Evolutionary conservation across 345 rosid genomes (phyloP).

Genomic region (Populus nigra): DNA sequence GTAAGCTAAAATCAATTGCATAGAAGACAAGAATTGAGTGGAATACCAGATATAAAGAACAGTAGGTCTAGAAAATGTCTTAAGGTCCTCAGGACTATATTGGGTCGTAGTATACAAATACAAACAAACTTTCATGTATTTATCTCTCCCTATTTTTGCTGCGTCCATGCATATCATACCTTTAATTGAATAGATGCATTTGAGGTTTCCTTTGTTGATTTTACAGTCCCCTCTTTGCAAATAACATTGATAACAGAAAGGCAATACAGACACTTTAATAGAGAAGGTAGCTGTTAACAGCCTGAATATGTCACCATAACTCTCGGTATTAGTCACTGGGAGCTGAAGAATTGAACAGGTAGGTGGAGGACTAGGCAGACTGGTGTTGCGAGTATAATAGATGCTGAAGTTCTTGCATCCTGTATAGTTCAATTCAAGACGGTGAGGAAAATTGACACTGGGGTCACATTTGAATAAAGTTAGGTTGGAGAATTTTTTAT

Average conservation of each 20-base stretch:
- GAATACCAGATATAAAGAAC: background rate
- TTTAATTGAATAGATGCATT: constrained; percentile 11
- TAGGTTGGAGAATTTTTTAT: background rate
- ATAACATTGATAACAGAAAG: background rate
- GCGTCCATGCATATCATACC: background rate
- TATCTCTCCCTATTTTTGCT: background rate
- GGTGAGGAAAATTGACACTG: background rate
- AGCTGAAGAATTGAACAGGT: constrained; percentile 27
- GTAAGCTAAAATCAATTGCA: too few species aligned
- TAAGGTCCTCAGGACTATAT: background rate
- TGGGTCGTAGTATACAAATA: background rate
- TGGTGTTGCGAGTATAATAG: background rate
- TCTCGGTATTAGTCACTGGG: background rate
- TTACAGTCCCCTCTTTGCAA: background rate
- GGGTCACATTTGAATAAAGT: constrained; percentile 30
- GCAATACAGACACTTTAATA: background rate
- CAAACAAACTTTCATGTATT: background rate
- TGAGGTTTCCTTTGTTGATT: background rate
- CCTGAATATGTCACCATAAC: constrained; percentile 1
- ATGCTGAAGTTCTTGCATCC: constrained; percentile 14
- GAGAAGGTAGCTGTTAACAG: constrained; percentile 20
- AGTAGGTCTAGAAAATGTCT: too few species aligned
- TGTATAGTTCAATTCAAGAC: background rate
- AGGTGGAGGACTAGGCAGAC: background rate
- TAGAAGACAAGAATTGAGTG: background rate